Conservation (phyloP, 768 basidiomycete genomes). For the Harrya chromipes region DNA sequence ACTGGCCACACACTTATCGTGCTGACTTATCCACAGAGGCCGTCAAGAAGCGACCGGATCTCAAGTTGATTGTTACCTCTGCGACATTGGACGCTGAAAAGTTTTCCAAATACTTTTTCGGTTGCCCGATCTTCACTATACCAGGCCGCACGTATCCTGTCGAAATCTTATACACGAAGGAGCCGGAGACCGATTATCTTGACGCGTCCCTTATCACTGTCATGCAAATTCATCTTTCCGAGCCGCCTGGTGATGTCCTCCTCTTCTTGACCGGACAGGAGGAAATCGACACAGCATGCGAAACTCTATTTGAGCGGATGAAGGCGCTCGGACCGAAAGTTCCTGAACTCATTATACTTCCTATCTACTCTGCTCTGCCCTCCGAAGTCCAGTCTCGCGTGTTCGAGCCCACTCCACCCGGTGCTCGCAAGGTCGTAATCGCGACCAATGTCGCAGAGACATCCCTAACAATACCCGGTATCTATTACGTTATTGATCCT, state of each 20-base stretch:
- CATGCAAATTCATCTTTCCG: conserved; percentile 99
- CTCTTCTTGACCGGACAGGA: conserved; percentile 99
- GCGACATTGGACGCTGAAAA: conserved; percentile 99
- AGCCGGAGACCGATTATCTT: conserved; percentile 95
- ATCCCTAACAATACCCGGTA: conserved; percentile 95
- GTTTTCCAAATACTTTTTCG: conserved; percentile 99
- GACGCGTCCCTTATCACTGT: conserved; percentile 98
- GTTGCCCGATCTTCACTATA: conserved; percentile 98
- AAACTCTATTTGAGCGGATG: conserved; percentile 98
- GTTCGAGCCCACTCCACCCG: conserved; percentile 96
- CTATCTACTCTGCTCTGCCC: conserved; percentile 96
- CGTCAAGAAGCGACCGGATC: conserved; percentile 88
- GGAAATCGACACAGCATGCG: conserved; percentile 97
- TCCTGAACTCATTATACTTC: conserved; percentile 93
- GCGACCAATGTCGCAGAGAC: conserved; percentile 99
- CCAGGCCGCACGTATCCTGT: conserved; percentile 99
- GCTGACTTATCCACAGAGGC: conserved; percentile 60
- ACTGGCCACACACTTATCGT: neutral
- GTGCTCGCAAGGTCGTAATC: conserved; percentile 97
- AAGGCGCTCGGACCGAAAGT: conserved; percentile 98
- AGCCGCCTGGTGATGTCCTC: conserved; percentile 94
- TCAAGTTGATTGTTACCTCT: conserved; percentile 97
- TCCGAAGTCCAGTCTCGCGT: conserved; percentile 98
- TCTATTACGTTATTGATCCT: conserved; percentile 98
- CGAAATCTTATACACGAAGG: conserved; percentile 97